Evolutionary conservation across 148 eudicot genomes (phyloP).

Genomic region (Hydrangea macrophylla): DNA sequence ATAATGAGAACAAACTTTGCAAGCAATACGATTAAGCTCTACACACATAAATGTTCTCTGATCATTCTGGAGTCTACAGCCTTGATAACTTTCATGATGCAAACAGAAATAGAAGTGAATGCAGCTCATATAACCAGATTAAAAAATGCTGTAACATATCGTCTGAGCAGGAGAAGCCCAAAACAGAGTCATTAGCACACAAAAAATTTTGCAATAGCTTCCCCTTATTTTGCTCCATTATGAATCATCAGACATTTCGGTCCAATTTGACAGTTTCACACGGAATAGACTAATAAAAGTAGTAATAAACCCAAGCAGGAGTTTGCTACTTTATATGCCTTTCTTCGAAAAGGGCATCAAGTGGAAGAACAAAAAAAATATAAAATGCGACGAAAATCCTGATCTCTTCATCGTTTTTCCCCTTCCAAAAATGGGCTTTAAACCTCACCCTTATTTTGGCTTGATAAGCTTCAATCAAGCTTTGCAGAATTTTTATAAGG

Average conservation of each 20-base stretch:
- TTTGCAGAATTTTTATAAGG: background rate
- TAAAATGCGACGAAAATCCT: background rate
- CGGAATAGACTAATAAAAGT: background rate
- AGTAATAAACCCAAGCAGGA: background rate
- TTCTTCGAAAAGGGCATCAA: too few relatives aligned
- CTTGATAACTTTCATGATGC: too few relatives aligned
- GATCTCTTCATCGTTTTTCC: too few relatives aligned
- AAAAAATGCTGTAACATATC: too few relatives aligned
- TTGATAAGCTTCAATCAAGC: background rate
- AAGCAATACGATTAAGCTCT: background rate
- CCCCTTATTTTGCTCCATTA: background rate
- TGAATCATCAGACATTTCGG: background rate
- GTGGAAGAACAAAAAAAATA: too few relatives aligned
- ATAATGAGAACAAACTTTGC: background rate
- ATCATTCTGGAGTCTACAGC: too few relatives aligned
- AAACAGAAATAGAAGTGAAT: too few relatives aligned
- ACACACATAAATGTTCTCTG: too few relatives aligned
- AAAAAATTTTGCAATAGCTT: background rate
- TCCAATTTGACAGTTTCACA: background rate
- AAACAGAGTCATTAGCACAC: background rate
- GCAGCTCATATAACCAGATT: too few relatives aligned
- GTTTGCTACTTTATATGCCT: background rate
- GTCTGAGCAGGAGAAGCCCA: background rate
- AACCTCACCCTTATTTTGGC: background rate
- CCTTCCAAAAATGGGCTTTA: background rate